phyloP scores from a whole-genome alignment of 2,329 filamentous ascomycete genomes.

The Fusarium chuoi region DNA sequence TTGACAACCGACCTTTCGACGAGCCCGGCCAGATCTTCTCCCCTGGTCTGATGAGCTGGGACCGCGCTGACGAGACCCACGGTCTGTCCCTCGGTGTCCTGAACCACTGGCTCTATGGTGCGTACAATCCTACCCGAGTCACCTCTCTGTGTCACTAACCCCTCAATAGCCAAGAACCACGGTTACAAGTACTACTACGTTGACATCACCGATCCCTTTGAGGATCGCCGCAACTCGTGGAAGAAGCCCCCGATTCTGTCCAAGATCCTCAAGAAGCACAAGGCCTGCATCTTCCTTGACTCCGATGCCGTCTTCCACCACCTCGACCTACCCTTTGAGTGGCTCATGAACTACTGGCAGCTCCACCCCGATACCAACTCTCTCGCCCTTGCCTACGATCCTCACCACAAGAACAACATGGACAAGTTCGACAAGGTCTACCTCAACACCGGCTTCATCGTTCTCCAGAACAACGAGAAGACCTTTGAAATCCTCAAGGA shows the following conservation, averaged over 20 bases:
- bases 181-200: conserved; percentile 61
- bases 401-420: conserved; percentile 50
- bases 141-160: conserved; percentile 29
- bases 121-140: background rate
- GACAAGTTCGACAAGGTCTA: conserved; percentile 54
- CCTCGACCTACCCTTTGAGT: conserved; percentile 58
- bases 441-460: conserved; percentile 65
- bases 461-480: conserved; percentile 61
- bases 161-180: conserved; percentile 53
- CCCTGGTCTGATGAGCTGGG: conserved; percentile 50
- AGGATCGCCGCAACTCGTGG: conserved; percentile 58
- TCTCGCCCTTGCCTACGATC: conserved; percentile 55
- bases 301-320: conserved; percentile 57
- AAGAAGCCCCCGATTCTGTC: conserved; percentile 57
- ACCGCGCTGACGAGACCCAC: conserved; percentile 46
- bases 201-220: conserved; percentile 49
- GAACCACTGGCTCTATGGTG: conserved; percentile 58
- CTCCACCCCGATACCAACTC: conserved; percentile 53
- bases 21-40: conserved; percentile 51
- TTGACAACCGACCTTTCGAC: conserved; percentile 55
- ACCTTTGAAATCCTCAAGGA: conserved; percentile 60
- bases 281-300: conserved; percentile 57
- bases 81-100: conserved; percentile 54
- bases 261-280: conserved; percentile 56
- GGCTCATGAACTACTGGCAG: conserved; percentile 60